Evolutionary conservation across 192 early-diverging fungal genomes (phyloP).

Genomic region (Backusella circina): DNA sequence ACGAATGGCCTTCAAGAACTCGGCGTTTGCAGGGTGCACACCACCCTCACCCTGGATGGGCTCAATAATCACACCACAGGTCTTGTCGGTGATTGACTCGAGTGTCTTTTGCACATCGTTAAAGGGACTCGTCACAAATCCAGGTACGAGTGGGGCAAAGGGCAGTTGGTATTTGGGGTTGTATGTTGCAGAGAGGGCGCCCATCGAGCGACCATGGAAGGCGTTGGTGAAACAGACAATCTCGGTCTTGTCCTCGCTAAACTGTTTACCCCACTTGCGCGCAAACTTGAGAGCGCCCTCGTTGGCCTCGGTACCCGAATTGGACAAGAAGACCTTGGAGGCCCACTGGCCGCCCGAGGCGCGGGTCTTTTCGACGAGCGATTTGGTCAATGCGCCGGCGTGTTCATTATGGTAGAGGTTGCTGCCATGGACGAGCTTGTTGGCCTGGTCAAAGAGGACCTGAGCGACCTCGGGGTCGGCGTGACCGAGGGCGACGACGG

Average conservation of each 20-base stretch:
- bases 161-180: constrained; percentile 94
- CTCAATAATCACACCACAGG: constrained; percentile 93
- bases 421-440: constrained; percentile 78
- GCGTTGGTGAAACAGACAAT: constrained; percentile 88
- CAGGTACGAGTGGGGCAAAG: constrained; percentile 88
- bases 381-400: constrained; percentile 74
- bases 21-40: constrained; percentile 64
- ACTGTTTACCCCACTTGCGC: constrained; percentile 75
- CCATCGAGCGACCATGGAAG: constrained; percentile 97
- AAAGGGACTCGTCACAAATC: constrained; percentile 66
- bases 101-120: constrained; percentile 68
- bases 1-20: constrained; percentile 78
- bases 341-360: constrained; percentile 45
- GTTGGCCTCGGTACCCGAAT: constrained; percentile 98
- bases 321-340: constrained; percentile 86
- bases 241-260: constrained; percentile 58
- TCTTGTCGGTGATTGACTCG: constrained; percentile 67
- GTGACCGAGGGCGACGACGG: constrained; percentile 93
- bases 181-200: constrained; percentile 92
- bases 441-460: constrained; percentile 78
- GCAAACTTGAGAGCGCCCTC: constrained; percentile 98
- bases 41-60: constrained; percentile 98
- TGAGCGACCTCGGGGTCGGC: constrained; percentile 69
- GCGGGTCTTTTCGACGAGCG: constrained; percentile 61
- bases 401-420: constrained; percentile 94